Conservation (phyloP, 495 filamentous ascomycete genomes). For the Tuber aestivum region DNA sequence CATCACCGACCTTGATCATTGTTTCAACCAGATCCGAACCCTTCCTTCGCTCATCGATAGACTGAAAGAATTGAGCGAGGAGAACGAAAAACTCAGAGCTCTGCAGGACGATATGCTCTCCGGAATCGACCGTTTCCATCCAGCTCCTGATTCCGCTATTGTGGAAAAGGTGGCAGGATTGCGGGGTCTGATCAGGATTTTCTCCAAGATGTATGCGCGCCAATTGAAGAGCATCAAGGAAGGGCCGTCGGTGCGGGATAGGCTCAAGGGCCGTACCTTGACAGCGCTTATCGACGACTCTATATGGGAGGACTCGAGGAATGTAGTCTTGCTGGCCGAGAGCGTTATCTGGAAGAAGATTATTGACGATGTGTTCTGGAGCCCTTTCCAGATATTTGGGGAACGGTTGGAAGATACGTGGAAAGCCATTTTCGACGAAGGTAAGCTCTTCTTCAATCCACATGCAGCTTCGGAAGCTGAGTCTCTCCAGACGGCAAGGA, state of each 20-base stretch:
- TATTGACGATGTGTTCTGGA: not conserved
- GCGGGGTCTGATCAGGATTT: not conserved
- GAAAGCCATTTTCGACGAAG: not conserved
- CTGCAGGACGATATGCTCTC: not conserved
- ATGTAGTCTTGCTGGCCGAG: not conserved
- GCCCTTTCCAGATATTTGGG: not conserved
- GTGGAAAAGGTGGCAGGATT: not conserved
- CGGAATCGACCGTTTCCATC: not conserved
- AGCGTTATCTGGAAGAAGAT: conserved; percentile 1
- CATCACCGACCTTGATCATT: not conserved
- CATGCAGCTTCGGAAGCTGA: not conserved
- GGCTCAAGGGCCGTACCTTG: not conserved
- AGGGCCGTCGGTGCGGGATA: not conserved
- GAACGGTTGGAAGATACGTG: not conserved
- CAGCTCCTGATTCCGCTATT: not conserved
- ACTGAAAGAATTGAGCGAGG: not conserved
- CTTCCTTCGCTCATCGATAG: not conserved
- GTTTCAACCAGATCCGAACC: not conserved
- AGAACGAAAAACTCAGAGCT: not conserved
- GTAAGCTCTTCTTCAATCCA: not conserved
- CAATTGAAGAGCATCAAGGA: not conserved
- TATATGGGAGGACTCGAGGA: not conserved
- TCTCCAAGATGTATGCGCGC: not conserved
- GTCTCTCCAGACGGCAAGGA: not conserved
- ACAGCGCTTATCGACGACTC: not conserved